Conservation (phyloP, 306 rosid species). For the Vachellia pachyceras region DNA sequence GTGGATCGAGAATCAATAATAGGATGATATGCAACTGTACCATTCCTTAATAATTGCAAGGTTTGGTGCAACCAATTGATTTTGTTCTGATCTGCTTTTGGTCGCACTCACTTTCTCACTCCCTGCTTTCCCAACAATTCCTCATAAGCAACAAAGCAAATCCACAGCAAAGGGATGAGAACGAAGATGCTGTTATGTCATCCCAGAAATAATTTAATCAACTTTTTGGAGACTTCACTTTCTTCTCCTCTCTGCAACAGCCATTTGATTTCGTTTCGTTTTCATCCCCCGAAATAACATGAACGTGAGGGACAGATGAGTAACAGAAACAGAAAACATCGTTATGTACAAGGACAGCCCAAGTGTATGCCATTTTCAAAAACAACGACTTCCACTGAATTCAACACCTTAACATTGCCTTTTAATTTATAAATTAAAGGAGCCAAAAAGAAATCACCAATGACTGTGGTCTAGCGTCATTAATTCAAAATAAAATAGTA, state of each 20-base stretch:
- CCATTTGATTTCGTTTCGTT: neutral
- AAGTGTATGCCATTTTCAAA: neutral
- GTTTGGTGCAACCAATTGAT: conserved; percentile 3
- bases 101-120: conserved; percentile 17
- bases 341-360: neutral
- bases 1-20: neutral
- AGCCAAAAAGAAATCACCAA: neutral
- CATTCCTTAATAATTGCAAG: neutral
- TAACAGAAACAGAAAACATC: conserved; percentile 5
- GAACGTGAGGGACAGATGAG: conserved; percentile 22
- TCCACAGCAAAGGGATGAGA: neutral
- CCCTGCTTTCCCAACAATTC: neutral
- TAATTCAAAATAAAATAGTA: neutral
- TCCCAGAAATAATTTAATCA: neutral
- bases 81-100: neutral
- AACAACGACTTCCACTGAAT: neutral
- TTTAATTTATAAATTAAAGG: neutral
- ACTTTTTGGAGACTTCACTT: conserved; percentile 17
- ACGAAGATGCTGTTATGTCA: neutral
- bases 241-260: neutral
- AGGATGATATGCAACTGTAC: neutral
- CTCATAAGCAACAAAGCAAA: neutral
- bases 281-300: conserved; percentile 22
- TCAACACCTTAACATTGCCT: neutral
- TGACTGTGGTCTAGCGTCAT: neutral